A percentile compares a stretch with the other conserved stretches of the same genome.
Conservation (phyloP, 1,284 basidiomycete genomes). For the Sporisorium sorghi region DNA sequence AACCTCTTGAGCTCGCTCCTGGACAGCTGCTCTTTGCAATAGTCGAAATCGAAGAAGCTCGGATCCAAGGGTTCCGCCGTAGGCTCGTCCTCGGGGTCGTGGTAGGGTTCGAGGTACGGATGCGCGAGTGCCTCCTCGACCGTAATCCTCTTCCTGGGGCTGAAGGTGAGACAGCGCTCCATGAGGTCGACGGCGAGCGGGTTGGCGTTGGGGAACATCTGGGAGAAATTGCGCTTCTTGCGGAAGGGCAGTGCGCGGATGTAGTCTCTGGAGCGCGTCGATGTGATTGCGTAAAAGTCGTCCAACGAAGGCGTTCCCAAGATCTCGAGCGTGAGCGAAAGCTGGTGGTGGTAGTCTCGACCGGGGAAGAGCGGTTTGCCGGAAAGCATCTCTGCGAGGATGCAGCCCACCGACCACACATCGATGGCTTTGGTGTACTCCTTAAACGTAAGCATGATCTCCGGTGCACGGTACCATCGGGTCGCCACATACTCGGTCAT, state of each 20-base stretch:
- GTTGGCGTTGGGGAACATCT: constrained; percentile 85
- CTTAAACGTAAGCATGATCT: constrained; percentile 69
- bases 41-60: constrained; percentile 67
- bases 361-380: constrained; percentile 92
- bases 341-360: constrained; percentile 71
- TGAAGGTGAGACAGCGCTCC: constrained; percentile 83
- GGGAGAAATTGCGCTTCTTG: constrained; percentile 81
- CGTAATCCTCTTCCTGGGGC: constrained; percentile 65
- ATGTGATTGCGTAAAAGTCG: constrained; percentile 79
- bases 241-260: constrained; percentile 92
- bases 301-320: constrained; percentile 75
- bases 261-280: constrained; percentile 86
- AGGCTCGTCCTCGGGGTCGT: constrained; percentile 68
- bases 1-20: constrained; percentile 68
- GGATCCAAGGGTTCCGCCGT: constrained; percentile 64
- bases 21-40: constrained; percentile 70
- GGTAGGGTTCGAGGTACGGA: constrained; percentile 67
- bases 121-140: constrained; percentile 68
- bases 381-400: constrained; percentile 92
- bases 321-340: constrained; percentile 75
- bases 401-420: constrained; percentile 91
- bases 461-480: too few relatives aligned
- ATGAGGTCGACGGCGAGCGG: constrained; percentile 78
- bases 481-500: constrained; percentile 70
- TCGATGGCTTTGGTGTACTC: constrained; percentile 70